These are phyloP conservation scores for Trichoderma aggressivum DNA, from an alignment of 2,329 filamentous ascomycete species.

Conservation along the genomic window DNA sequence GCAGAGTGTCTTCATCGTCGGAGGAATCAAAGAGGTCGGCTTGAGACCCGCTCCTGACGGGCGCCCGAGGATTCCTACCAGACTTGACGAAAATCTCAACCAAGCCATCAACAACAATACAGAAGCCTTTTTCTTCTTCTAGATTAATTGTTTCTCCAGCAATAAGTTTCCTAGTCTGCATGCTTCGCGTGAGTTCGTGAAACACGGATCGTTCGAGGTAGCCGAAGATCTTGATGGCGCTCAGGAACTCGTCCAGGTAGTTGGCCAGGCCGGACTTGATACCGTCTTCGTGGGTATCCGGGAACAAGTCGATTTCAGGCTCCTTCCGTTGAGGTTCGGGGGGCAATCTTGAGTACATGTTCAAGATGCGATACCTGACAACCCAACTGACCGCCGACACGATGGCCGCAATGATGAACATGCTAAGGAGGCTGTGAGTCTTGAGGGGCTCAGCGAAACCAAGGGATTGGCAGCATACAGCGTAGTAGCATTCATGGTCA, in stretches of 20 bases:
- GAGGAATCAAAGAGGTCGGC: constrained; percentile 40
- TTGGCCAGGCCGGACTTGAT: constrained; percentile 90
- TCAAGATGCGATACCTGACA: constrained; percentile 90
- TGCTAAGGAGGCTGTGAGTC: constrained; percentile 41
- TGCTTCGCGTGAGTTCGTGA: constrained; percentile 93
- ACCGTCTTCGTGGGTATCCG: constrained; percentile 85
- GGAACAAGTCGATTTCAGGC: constrained; percentile 90
- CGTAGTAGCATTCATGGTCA: constrained; percentile 98
- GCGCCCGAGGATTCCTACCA: constrained; percentile 50
- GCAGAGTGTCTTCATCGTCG: constrained; percentile 65
- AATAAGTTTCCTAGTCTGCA: constrained; percentile 96
- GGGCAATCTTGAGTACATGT: constrained; percentile 92
- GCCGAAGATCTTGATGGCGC: constrained; percentile 98
- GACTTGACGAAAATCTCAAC: constrained; percentile 99
- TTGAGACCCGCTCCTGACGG: constrained; percentile 24
- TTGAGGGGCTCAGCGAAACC: background rate
- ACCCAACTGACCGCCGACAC: constrained; percentile 91
- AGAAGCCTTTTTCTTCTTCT: constrained; percentile 98
- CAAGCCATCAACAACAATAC: constrained; percentile 90
- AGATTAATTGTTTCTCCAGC: constrained; percentile 92
- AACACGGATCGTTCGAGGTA: constrained; percentile 96
- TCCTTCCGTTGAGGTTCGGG: constrained; percentile 95
- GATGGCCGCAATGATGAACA: constrained; percentile 72
- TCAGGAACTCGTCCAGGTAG: constrained; percentile 95
- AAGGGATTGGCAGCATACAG: constrained; percentile 54